Conservation (phyloP, 306 rosid genomes). For the Castanea mollissima region DNA sequence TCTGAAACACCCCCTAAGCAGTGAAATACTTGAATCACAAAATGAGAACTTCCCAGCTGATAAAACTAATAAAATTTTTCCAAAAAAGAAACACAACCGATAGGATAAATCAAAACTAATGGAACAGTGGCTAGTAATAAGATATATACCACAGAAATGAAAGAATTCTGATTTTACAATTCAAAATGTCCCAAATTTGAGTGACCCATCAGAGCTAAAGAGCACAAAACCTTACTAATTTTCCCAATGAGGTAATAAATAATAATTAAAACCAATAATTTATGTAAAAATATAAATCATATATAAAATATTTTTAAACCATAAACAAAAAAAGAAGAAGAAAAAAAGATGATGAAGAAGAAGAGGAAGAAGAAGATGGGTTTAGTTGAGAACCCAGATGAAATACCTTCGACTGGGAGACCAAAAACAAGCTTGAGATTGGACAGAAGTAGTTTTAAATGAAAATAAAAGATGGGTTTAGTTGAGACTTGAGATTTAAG, state of each 20-base stretch:
- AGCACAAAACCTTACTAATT: constrained; percentile 25
- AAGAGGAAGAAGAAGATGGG: neutral
- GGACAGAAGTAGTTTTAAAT: constrained; percentile 24
- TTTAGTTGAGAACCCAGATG: too few relatives aligned
- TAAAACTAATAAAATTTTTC: constrained; percentile 4
- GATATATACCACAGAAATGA: neutral
- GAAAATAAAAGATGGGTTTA: constrained; percentile 25
- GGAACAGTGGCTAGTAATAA: constrained; percentile 43
- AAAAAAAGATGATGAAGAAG: too few relatives aligned
- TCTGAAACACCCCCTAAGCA: constrained; percentile 6
- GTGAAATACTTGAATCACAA: constrained; percentile 13
- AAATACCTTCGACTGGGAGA: constrained; percentile 56
- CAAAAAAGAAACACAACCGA: neutral
- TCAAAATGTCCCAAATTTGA: constrained; percentile 15
- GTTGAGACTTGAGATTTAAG: constrained; percentile 34
- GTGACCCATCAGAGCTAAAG: constrained; percentile 33
- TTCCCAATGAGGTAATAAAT: neutral
- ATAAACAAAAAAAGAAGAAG: neutral
- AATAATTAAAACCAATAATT: neutral
- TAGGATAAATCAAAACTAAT: constrained; percentile 27
- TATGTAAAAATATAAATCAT: neutral
- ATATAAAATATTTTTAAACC: neutral
- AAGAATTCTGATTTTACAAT: constrained; percentile 23
- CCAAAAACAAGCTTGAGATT: constrained; percentile 24
- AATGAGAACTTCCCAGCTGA: constrained; percentile 16